These are phyloP conservation scores for Rhodotorula sp. DNA, from an alignment of 1,284 basidiomycete species.

Conservation along the genomic window DNA sequence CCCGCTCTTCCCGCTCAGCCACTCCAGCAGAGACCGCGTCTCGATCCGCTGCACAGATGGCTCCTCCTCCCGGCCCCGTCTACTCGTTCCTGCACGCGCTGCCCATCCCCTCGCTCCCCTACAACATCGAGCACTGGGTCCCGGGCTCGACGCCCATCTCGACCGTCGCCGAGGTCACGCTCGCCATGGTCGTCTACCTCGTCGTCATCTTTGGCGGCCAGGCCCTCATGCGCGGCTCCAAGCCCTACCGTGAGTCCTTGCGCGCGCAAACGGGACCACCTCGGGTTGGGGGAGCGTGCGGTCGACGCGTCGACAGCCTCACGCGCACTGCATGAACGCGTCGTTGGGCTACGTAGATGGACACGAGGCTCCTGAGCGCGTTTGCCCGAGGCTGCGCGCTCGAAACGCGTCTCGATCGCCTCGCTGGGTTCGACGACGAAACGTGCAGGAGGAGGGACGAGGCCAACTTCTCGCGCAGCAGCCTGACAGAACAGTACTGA, in stretches of 20 bases:
- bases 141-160: slow-evolving; percentile 75
- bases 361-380: not conserved
- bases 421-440: not conserved
- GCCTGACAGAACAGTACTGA: not conserved
- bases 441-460: not conserved
- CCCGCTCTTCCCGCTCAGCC: not conserved
- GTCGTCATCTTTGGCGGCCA: slow-evolving; percentile 83
- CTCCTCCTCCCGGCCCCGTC: slow-evolving; percentile 30
- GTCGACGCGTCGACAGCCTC: not conserved
- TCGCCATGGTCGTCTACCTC: slow-evolving; percentile 76
- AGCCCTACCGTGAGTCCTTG: slow-evolving; percentile 44
- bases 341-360: not conserved
- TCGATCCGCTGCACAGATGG: not conserved
- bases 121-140: slow-evolving; percentile 67
- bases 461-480: not conserved
- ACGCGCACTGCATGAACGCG: not conserved
- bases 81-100: slow-evolving; percentile 57
- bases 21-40: not conserved
- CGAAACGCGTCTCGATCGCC: not conserved
- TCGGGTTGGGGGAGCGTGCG: slow-evolving; percentile 9
- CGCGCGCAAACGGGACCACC: not conserved
- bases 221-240: slow-evolving; percentile 69
- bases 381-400: not conserved
- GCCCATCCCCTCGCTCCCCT: slow-evolving; percentile 63
- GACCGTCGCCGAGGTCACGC: slow-evolving; percentile 69